Evolutionary conservation across 345 rosid species (phyloP).

Genomic region (Populus ilicifolia): DNA sequence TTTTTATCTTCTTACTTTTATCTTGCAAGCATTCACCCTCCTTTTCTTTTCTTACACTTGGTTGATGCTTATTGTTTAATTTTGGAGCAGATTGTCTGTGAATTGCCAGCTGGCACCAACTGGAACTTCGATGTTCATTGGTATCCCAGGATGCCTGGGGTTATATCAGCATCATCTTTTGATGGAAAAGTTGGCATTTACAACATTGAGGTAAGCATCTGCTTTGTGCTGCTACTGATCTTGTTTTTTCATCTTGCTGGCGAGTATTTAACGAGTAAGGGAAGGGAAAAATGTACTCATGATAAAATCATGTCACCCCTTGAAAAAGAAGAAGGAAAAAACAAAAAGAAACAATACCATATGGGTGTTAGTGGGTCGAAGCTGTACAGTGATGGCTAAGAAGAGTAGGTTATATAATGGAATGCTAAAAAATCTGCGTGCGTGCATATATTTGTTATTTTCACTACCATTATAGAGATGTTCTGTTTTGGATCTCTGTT

Average conservation of each 20-base stretch:
- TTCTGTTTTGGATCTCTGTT: constrained; percentile 13
- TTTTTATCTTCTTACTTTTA: background rate
- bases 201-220: constrained; percentile 75
- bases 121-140: constrained; percentile 99
- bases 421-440: background rate
- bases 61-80: background rate
- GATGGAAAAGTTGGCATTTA: constrained; percentile 94
- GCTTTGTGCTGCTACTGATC: background rate
- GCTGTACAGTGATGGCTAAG: background rate
- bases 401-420: background rate
- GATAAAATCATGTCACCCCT: background rate
- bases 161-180: constrained; percentile 93
- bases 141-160: constrained; percentile 95
- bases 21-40: background rate
- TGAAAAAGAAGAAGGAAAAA: background rate
- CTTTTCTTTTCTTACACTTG: background rate
- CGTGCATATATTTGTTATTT: background rate
- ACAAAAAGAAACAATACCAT: background rate
- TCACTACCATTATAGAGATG: background rate
- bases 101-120: constrained; percentile 90
- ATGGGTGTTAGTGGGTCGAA: background rate
- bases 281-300: background rate
- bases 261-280: background rate
- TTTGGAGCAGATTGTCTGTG: constrained; percentile 68
- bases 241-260: background rate